These are phyloP conservation scores for Rhamnella rubrinervis DNA, from an alignment of 331 rosid genomes.

Conservation along the genomic window DNA sequence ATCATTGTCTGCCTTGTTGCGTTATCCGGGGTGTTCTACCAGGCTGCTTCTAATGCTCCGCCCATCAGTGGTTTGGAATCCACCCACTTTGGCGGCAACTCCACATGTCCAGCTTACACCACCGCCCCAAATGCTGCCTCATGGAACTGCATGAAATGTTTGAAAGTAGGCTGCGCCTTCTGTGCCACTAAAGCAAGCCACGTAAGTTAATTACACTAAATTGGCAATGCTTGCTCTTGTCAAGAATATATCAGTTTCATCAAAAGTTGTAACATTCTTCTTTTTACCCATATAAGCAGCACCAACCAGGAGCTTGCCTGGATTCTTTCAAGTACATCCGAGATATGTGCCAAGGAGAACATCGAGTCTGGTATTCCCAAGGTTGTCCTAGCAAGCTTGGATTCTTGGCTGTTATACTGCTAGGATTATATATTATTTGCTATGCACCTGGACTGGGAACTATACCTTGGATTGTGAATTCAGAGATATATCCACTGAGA, in stretches of 20 bases:
- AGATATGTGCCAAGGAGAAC: conserved; percentile 29
- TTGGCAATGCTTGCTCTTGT: not conserved
- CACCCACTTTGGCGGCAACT: conserved; percentile 46
- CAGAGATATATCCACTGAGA: conserved; percentile 72
- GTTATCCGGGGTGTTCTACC: conserved; percentile 41
- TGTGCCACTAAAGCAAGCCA: conserved; percentile 38
- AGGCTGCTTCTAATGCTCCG: conserved; percentile 60
- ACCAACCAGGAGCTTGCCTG: conserved; percentile 67
- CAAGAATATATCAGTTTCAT: not conserved
- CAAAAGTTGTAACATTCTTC: not conserved
- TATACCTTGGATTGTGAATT: conserved; percentile 76
- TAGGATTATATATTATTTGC: conserved; percentile 56
- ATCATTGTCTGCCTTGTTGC: conserved; percentile 56
- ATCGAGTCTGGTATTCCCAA: conserved; percentile 52
- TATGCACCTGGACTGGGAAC: conserved; percentile 87
- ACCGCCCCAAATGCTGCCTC: conserved; percentile 39
- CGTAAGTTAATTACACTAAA: conserved; percentile 33
- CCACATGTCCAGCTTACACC: conserved; percentile 48
- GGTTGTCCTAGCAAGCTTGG: conserved; percentile 85
- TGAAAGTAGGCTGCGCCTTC: conserved; percentile 50
- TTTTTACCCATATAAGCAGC: conserved; percentile 31
- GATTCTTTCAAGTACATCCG: conserved; percentile 27
- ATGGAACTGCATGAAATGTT: conserved; percentile 72
- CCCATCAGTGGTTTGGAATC: conserved; percentile 40
- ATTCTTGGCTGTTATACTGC: conserved; percentile 47